A percentile compares a stretch with the other conserved stretches of the same genome.
phyloP scores from a whole-genome alignment of 768 basidiomycete genomes.

The Serendipita vermifera region DNA sequence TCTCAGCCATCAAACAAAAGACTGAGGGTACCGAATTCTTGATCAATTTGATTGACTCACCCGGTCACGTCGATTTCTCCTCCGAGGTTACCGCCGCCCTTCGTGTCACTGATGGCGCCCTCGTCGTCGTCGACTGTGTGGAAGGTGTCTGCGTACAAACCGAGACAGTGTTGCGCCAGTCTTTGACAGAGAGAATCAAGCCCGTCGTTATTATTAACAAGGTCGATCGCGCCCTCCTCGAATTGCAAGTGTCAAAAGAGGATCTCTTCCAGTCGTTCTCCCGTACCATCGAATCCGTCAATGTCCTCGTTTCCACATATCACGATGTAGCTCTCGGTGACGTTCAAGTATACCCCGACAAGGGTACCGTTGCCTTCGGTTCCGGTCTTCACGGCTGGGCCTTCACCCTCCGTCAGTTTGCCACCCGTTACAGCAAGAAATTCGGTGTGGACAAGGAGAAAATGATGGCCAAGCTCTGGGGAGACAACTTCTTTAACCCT shows the following conservation, averaged over 20 bases:
- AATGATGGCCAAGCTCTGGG: constrained; percentile 97
- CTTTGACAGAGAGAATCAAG: constrained; percentile 96
- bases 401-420: constrained; percentile 97
- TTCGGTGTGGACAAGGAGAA: constrained; percentile 98
- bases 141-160: constrained; percentile 99
- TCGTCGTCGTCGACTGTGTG: constrained; percentile 98
- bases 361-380: constrained; percentile 96
- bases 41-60: constrained; percentile 99
- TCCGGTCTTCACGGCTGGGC: constrained; percentile 99
- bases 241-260: constrained; percentile 95
- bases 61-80: constrained; percentile 99
- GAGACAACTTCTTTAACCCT: constrained; percentile 99
- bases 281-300: constrained; percentile 93
- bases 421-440: constrained; percentile 87
- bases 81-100: constrained; percentile 99
- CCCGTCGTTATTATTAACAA: constrained; percentile 99
- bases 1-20: constrained; percentile 81
- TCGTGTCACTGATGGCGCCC: constrained; percentile 98
- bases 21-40: constrained; percentile 90
- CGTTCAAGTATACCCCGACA: constrained; percentile 96
- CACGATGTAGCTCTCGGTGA: constrained; percentile 89
- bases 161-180: constrained; percentile 96
- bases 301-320: constrained; percentile 98
- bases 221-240: constrained; percentile 97
- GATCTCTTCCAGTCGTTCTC: constrained; percentile 95